These are phyloP conservation scores for Fusarium bulbicola DNA, from an alignment of 2,329 filamentous ascomycete species.

Conservation along the genomic window DNA sequence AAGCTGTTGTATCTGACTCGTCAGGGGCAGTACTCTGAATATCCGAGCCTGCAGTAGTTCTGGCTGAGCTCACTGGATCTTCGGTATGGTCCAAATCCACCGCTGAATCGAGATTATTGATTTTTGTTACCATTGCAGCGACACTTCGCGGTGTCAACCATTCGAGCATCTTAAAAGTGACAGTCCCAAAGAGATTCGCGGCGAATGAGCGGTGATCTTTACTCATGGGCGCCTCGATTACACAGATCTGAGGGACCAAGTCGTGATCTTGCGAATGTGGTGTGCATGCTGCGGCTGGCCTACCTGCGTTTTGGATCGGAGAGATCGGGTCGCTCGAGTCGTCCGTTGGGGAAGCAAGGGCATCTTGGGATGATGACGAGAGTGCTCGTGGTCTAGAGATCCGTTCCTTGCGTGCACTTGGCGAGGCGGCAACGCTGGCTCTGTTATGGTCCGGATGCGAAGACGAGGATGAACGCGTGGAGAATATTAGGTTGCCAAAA, in stretches of 20 bases:
- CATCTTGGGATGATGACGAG: conserved; percentile 13
- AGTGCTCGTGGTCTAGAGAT: neutral
- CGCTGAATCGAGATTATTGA: conserved; percentile 26
- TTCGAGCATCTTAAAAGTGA: conserved; percentile 75
- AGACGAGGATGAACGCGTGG: conserved; percentile 36
- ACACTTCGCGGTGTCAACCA: conserved; percentile 72
- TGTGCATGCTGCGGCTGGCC: neutral
- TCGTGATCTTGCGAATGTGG: neutral
- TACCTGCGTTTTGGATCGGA: neutral
- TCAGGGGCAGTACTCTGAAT: neutral
- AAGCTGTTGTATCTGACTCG: neutral
- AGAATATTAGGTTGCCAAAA: conserved; percentile 58
- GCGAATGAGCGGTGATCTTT: conserved; percentile 70
- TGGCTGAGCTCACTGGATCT: neutral
- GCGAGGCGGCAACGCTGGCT: conserved; percentile 1
- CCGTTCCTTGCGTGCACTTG: conserved; percentile 7
- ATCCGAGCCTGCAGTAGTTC: neutral
- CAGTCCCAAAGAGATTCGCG: conserved; percentile 71
- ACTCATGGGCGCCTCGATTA: conserved; percentile 57
- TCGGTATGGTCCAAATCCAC: neutral
- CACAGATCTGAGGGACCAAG: conserved; percentile 44
- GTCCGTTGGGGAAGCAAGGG: neutral
- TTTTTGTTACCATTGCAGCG: conserved; percentile 56
- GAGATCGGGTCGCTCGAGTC: neutral
- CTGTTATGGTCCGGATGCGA: conserved; percentile 33